These are phyloP conservation scores for Pyrenula aspistea DNA, from an alignment of 495 filamentous ascomycete genomes.

Conservation along the genomic window DNA sequence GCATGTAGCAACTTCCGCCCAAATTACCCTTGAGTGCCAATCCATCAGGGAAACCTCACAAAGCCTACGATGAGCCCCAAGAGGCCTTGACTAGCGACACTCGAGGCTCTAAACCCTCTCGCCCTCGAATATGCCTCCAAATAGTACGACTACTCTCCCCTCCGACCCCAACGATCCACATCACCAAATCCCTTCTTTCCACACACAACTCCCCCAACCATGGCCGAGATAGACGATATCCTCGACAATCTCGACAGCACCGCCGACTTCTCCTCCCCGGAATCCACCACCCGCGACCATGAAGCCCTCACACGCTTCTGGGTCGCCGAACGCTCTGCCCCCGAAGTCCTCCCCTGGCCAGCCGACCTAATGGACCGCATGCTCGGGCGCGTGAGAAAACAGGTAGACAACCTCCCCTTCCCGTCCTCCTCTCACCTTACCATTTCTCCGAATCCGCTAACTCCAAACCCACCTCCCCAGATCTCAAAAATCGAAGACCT, in stretches of 20 bases:
- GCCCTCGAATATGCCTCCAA: no score
- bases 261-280: slow-evolving; percentile 37
- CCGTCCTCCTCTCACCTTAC: background rate
- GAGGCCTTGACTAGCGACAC: no score
- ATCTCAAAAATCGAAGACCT: slow-evolving; percentile 65
- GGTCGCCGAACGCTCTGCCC: slow-evolving; percentile 80
- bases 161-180: no score
- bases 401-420: no score
- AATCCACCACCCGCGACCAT: slow-evolving; percentile 57
- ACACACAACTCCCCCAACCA: background rate
- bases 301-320: slow-evolving; percentile 83
- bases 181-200: no score
- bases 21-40: no score
- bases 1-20: no score
- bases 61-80: no score
- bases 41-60: no score
- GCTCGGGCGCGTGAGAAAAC: slow-evolving; percentile 56
- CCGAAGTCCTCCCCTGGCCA: slow-evolving; percentile 69
- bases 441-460: background rate
- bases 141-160: no score
- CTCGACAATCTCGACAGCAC: slow-evolving; percentile 64
- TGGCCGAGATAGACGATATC: slow-evolving; percentile 71
- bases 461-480: slow-evolving; percentile 18
- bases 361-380: slow-evolving; percentile 59
- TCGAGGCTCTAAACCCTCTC: no score